Conservation (phyloP, 2,329 filamentous ascomycete species). For the Paraconiothyrium sp. region DNA sequence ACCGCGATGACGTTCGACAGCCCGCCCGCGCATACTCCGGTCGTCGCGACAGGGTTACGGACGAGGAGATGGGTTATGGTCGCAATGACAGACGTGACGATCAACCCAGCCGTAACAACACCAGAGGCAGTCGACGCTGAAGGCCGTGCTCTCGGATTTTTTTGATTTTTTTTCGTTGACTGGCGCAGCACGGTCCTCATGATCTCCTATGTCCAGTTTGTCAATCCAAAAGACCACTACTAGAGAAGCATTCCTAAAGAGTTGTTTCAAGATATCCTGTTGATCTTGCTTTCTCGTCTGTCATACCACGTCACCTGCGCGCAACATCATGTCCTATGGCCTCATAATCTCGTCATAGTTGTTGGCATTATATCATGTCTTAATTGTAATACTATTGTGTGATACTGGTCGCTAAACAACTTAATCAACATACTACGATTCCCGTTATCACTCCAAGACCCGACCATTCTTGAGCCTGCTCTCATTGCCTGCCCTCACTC, state of each 20-base stretch:
- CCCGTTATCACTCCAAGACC: no score
- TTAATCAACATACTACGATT: no score
- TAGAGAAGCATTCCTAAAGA: not conserved
- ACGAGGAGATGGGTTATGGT: slow-evolving; percentile 45
- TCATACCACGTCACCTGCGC: not conserved
- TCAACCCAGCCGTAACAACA: slow-evolving; percentile 35
- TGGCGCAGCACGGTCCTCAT: no score
- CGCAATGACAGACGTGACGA: slow-evolving; percentile 33
- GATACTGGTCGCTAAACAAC: no score
- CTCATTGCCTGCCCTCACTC: no score
- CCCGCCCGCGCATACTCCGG: slow-evolving; percentile 42
- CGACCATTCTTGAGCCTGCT: no score
- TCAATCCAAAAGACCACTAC: not conserved
- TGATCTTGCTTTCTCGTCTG: not conserved
- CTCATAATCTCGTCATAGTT: not conserved
- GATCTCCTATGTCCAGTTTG: not conserved
- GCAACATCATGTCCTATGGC: not conserved
- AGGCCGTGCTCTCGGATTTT: no score
- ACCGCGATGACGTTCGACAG: slow-evolving; percentile 31
- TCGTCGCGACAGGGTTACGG: slow-evolving; percentile 34
- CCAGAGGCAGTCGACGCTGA: slow-evolving; percentile 14
- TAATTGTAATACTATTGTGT: not conserved
- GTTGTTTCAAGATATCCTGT: not conserved
- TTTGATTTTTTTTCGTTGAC: not conserved
- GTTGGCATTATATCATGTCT: not conserved